Evolutionary conservation across 1,284 basidiomycete genomes (phyloP).

Genomic region (Cystobasidium slooffiae): DNA sequence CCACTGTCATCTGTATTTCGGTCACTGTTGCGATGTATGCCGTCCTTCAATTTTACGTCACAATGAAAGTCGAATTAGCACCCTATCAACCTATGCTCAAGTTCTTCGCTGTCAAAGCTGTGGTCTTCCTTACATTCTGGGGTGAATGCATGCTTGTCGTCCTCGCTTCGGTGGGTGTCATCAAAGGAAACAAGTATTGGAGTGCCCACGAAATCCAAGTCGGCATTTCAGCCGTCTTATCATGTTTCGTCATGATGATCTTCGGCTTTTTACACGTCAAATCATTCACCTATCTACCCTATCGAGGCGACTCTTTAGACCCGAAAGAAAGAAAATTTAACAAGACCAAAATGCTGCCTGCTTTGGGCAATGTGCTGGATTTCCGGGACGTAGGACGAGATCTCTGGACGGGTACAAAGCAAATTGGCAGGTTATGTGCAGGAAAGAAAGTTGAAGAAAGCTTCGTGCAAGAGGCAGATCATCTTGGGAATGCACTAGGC

Average conservation of each 20-base stretch:
- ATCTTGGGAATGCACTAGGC: constrained; percentile 37
- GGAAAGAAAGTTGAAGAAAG: constrained; percentile 28
- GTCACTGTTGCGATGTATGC: constrained; percentile 82
- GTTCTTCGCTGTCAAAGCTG: constrained; percentile 70
- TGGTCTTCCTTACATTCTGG: constrained; percentile 76
- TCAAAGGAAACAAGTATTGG: constrained; percentile 65
- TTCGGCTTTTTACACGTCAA: constrained; percentile 64
- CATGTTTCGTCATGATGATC: constrained; percentile 70
- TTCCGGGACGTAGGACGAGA: constrained; percentile 43
- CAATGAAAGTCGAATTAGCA: constrained; percentile 65
- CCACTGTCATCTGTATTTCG: constrained; percentile 68
- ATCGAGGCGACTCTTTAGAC: constrained; percentile 55
- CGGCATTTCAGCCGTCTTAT: constrained; percentile 70
- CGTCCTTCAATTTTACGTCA: constrained; percentile 63
- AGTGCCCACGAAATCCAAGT: constrained; percentile 75
- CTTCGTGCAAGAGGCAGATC: neutral
- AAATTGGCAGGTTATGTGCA: constrained; percentile 18
- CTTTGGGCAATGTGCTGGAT: constrained; percentile 39
- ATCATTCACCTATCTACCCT: constrained; percentile 74
- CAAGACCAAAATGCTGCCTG: constrained; percentile 27
- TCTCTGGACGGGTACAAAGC: constrained; percentile 20
- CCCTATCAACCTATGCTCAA: constrained; percentile 71
- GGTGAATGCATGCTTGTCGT: constrained; percentile 69
- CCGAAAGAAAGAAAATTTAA: constrained; percentile 25
- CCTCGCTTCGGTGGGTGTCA: constrained; percentile 66